These are phyloP conservation scores for Astragalus membranaceus DNA, from an alignment of 306 rosid genomes.

Conservation along the genomic window DNA sequence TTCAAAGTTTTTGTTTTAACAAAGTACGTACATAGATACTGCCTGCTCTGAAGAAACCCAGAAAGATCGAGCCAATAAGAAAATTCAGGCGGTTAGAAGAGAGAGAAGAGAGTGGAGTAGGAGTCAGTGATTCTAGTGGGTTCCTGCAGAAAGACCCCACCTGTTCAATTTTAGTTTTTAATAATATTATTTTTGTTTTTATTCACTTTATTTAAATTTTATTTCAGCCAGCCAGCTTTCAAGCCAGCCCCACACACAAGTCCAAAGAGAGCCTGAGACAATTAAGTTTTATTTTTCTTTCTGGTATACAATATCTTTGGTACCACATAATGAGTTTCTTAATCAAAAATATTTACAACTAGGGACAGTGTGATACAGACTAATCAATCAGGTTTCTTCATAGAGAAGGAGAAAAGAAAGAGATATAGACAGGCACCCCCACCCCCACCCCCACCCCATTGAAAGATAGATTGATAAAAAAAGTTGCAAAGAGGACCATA, in stretches of 20 bases:
- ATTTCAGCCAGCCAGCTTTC: no score
- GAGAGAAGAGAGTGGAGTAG: constrained; percentile 73
- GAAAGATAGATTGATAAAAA: constrained; percentile 35
- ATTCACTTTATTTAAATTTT: no score
- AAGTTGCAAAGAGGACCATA: constrained; percentile 45
- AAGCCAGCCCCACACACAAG: no score
- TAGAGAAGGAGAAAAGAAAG: constrained; percentile 47
- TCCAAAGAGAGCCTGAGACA: no score
- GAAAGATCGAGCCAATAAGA: constrained; percentile 56
- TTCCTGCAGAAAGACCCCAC: constrained; percentile 45
- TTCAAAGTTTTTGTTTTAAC: constrained; percentile 4
- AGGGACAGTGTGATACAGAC: constrained; percentile 32
- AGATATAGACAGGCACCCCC: no score
- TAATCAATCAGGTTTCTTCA: constrained; percentile 52
- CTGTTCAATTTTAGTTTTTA: no score
- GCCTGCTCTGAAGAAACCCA: background rate
- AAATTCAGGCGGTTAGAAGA: constrained; percentile 66
- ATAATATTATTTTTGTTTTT: no score
- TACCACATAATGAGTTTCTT: constrained; percentile 29
- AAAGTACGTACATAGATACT: constrained; percentile 35
- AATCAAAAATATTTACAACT: constrained; percentile 37
- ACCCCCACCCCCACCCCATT: constrained; percentile 12
- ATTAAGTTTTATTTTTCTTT: background rate
- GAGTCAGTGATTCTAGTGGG: constrained; percentile 81
- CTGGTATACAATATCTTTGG: constrained; percentile 45